Evolutionary conservation across 2,329 filamentous ascomycete species (phyloP).

Genomic region (Lecanosticta acicola): DNA sequence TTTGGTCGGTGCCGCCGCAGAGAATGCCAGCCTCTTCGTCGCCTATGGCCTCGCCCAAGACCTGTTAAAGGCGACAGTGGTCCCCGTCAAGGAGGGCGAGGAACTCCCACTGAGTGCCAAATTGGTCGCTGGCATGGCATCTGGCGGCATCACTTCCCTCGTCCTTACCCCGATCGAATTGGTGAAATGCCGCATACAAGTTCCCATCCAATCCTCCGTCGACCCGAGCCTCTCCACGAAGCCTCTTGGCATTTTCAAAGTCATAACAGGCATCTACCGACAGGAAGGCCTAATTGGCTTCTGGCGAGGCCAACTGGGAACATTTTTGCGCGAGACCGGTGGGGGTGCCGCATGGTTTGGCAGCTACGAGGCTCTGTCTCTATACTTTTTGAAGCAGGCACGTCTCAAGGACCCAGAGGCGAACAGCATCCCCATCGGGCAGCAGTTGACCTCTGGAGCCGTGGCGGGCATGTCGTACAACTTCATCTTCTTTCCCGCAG

Average conservation of each 20-base stretch:
- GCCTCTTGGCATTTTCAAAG: constrained; percentile 51
- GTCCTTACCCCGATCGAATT: constrained; percentile 93
- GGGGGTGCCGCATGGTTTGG: constrained; percentile 95
- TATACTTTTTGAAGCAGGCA: constrained; percentile 52
- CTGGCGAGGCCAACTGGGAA: constrained; percentile 92
- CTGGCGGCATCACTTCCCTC: constrained; percentile 82
- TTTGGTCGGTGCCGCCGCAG: constrained; percentile 80
- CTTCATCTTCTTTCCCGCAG: constrained; percentile 93
- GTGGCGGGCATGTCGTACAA: constrained; percentile 91
- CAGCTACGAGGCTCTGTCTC: constrained; percentile 71
- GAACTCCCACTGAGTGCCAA: constrained; percentile 68
- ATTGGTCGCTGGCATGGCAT: constrained; percentile 75
- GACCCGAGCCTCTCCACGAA: constrained; percentile 16
- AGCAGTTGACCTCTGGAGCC: constrained; percentile 82
- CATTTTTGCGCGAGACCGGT: constrained; percentile 86
- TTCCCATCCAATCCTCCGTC: constrained; percentile 46
- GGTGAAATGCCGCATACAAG: constrained; percentile 98
- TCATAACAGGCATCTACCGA: constrained; percentile 74
- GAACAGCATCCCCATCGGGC: constrained; percentile 66
- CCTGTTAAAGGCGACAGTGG: constrained; percentile 59
- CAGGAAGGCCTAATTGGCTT: constrained; percentile 80
- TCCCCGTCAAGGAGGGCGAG: constrained; percentile 22
- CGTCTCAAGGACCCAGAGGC: constrained; percentile 33
- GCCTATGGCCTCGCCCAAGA: constrained; percentile 65
- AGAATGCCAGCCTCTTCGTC: constrained; percentile 89